Evolutionary conservation across 164 flowering plant species (phyloP), one percentile per base, ranked within the genome.

Genomic region (Magnolia officinalis): DNA sequence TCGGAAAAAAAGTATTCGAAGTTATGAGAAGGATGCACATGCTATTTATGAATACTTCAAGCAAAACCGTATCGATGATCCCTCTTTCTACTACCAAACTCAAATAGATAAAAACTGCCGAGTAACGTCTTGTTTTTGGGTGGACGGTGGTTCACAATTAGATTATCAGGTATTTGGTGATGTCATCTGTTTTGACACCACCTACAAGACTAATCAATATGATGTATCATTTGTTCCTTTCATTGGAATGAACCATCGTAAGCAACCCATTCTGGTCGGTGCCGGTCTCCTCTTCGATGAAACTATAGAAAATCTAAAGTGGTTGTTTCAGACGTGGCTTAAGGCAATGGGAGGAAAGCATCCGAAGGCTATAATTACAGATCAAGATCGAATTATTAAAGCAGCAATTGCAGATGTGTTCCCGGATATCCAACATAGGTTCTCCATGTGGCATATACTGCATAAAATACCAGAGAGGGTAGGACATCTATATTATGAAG

Each of bases 191-290:
- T 90, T 94, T 75, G 98, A 94, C 78, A 90, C 95, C 1, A 90
- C 96, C 55, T 92, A 87, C 83, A 80, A 91, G 82, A 88, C 91
- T 7, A 92, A 94, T 76, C 85, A 91, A 77, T 92, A 90, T 51
- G 84, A 90, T 31, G 74, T 94, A 79, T 94, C 97, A 16, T 91
- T 91, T 85, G 95, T 88, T 67, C 92, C 93, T 8, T 92, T 94
- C 80, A 88, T 91, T 16, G 98, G 98, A 18, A 85, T 94, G 52
- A 94, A 94, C 77, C 91, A 89, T 81, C 98, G 91, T 77, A 92
- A 95, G 1, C 97, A 92, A 51, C 90, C 93, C 68, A 90, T 91
- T 20, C 29, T 68, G 20, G 7, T 78, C 31, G 80, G 80, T 31
- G 55, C 73, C 69, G 72, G 55, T 6, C 52, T 78, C 9, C 55